Base-by-base conservation (phyloP, 768 basidiomycete species). In the Pholiota conissans region DNA sequence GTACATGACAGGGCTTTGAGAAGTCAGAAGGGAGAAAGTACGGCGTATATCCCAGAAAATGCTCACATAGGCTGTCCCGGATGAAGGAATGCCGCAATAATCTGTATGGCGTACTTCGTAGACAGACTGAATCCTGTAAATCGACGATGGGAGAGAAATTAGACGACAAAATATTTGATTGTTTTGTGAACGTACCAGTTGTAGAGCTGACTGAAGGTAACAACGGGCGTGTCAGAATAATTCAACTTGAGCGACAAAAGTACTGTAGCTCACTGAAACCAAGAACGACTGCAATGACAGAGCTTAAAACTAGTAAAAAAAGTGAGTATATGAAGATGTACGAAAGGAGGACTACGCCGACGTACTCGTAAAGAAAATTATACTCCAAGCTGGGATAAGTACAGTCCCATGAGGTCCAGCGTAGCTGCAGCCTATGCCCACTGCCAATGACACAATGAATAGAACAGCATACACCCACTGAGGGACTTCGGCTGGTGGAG, bases 381-480 rank as follows among this genome's bases (percentile, higher is more conserved):
- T 70, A 58, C 77, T 79, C 82, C 82, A 85, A 46, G 78, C 79
- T 5, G 83, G 84, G 61, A 85, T 71, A 28, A 82, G 76, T 16
- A 79, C 77, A 4, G 68, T 65, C 3, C 75, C 73, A 27, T 63
- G 35, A 16, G 66, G 66, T 22, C 73, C 73, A 22, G 72, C 69
- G 60, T 77, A 77, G 49, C 72, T 71, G 56, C 73, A 74, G 26
- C 81, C 82, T 54, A 84, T 83, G 14, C 78, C 82, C 9, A 84
- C 67, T 9, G 60, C 77, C 24, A 84, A 62, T 0, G 81, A 80
- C 5, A 71, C 64, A 14, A 81, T 11, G 62, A 84, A 81, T 11
- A 84, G 61, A 9, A 64, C 32, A 1, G 68, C 67, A 59, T 84
- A 84, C 65, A 76, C 82, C 79, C 77, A 83, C 60, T 79, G 78